Conservation (phyloP, 768 basidiomycete species). For the Hemileccinum impolitum region DNA sequence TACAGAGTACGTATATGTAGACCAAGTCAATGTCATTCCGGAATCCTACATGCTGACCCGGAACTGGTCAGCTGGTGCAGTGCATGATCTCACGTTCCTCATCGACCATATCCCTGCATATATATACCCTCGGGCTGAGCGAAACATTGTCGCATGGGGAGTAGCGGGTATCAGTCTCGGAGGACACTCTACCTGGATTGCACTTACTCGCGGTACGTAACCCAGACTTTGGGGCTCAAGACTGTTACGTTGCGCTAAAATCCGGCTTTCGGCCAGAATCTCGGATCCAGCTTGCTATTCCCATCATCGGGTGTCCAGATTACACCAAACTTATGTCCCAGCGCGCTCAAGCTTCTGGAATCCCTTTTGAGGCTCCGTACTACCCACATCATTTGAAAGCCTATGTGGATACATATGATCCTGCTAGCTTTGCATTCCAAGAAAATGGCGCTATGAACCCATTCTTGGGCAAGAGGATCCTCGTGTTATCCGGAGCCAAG, state of each 20-base stretch:
- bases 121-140: conserved; percentile 66
- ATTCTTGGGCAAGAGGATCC: conserved; percentile 68
- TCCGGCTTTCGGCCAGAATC: conserved; percentile 33
- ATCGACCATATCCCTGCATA: conserved; percentile 77
- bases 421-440: conserved; percentile 41
- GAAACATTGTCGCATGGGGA: conserved; percentile 62
- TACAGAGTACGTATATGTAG: conserved; percentile 23
- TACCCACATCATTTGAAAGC: conserved; percentile 53
- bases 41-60: conserved; percentile 1
- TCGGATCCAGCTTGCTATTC: conserved; percentile 43
- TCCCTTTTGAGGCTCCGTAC: conserved; percentile 48
- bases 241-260: background rate
- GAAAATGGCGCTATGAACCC: conserved; percentile 44
- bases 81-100: conserved; percentile 72
- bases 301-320: conserved; percentile 72
- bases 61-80: conserved; percentile 47
- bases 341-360: conserved; percentile 46
- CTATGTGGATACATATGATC: conserved; percentile 46
- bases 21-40: background rate
- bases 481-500: conserved; percentile 63
- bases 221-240: background rate
- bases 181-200: conserved; percentile 80
- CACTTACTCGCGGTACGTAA: conserved; percentile 44
- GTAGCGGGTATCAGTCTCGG: conserved; percentile 78
- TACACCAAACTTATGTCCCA: conserved; percentile 52